Conservation (phyloP, 78 protist species). For the Anaeramoeba flamelloides region DNA sequence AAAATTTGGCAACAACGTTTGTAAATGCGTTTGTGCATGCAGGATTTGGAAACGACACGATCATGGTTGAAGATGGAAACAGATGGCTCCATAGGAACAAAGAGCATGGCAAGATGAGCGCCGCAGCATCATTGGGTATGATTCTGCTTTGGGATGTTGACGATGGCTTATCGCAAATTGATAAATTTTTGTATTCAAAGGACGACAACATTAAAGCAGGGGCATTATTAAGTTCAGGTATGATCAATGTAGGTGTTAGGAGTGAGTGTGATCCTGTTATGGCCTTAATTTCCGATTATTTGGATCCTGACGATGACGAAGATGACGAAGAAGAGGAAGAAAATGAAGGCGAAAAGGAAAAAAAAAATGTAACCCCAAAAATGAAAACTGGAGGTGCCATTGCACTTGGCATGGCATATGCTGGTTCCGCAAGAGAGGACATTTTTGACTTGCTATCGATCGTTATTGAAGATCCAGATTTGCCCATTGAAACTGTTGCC, state of each 20-base stretch:
- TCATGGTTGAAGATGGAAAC: conserved; percentile 49
- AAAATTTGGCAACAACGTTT: conserved; percentile 73
- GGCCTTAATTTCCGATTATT: conserved; percentile 46
- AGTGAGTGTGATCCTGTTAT: conserved; percentile 72
- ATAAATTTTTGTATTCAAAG: conserved; percentile 41
- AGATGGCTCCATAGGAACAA: conserved; percentile 74
- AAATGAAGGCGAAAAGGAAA: too few species aligned
- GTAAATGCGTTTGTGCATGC: conserved; percentile 88
- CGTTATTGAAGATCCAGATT: conserved; percentile 26
- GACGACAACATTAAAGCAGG: conserved; percentile 79
- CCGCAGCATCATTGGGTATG: conserved; percentile 88
- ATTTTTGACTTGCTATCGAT: conserved; percentile 21
- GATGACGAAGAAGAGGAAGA: too few species aligned
- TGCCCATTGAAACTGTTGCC: conserved; percentile 42
- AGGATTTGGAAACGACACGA: conserved; percentile 72
- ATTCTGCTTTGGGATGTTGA: conserved; percentile 84
- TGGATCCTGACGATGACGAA: too few species aligned
- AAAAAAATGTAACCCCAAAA: too few species aligned
- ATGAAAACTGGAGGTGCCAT: too few species aligned
- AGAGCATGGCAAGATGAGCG: conserved; percentile 58
- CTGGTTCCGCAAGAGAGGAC: conserved; percentile 21
- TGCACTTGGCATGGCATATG: conserved; percentile 45
- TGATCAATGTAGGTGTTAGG: conserved; percentile 46
- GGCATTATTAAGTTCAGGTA: conserved; percentile 75
- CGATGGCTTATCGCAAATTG: conserved; percentile 52